Evolutionary conservation across 1,284 basidiomycete species (phyloP).

Genomic region (Neotropicomus parvogracilis): DNA sequence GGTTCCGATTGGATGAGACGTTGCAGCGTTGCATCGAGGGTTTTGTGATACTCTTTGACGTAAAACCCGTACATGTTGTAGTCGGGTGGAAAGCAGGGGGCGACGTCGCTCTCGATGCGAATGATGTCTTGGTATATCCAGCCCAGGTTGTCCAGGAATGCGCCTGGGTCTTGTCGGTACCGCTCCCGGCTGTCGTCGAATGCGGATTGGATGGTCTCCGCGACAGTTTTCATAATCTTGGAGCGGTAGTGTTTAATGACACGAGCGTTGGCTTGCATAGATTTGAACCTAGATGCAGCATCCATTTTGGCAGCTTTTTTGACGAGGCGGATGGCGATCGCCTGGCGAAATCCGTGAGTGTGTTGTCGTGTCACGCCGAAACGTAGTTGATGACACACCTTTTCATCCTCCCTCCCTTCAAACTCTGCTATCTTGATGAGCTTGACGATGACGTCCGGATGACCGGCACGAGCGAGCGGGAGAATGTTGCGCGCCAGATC

Average conservation of each 20-base stretch:
- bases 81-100: conserved; percentile 88
- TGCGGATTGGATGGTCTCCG: conserved; percentile 70
- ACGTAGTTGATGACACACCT: conserved; percentile 47
- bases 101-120: conserved; percentile 83
- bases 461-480: conserved; percentile 75
- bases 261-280: conserved; percentile 89
- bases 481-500: conserved; percentile 77
- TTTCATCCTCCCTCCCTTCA: conserved; percentile 92
- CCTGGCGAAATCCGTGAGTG: conserved; percentile 43
- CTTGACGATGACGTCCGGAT: conserved; percentile 84
- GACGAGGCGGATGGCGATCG: conserved; percentile 88
- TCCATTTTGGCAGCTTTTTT: conserved; percentile 90
- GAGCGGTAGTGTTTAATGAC: conserved; percentile 95
- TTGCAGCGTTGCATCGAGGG: conserved; percentile 77
- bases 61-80: conserved; percentile 85
- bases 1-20: conserved; percentile 73
- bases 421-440: conserved; percentile 92
- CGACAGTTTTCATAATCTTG: conserved; percentile 82
- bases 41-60: conserved; percentile 89
- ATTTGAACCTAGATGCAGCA: conserved; percentile 86
- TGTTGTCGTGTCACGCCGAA: neutral
- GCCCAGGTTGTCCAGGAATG: conserved; percentile 75
- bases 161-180: conserved; percentile 60
- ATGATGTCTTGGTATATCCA: conserved; percentile 98
- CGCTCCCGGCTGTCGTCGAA: conserved; percentile 71